Percentiles rank a stretch among this genome's conserved stretches.
These are phyloP conservation scores for Penicillium hordei DNA, from an alignment of 2,329 filamentous ascomycete genomes.

Conservation along the genomic window DNA sequence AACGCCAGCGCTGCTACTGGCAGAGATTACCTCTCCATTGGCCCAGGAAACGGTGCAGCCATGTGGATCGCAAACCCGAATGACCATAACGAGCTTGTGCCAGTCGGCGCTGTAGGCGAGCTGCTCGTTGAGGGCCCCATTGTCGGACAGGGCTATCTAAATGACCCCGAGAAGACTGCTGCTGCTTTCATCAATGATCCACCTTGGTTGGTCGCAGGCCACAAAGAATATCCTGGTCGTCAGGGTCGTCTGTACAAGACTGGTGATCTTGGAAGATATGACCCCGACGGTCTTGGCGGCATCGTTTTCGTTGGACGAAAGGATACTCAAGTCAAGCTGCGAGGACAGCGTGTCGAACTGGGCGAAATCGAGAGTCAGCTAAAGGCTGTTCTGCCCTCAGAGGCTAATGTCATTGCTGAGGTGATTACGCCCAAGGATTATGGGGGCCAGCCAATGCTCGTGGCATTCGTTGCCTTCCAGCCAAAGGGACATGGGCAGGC, in stretches of 20 bases:
- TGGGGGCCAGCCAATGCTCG: constrained; percentile 31
- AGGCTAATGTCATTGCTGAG: constrained; percentile 48
- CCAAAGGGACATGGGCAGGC: constrained; percentile 22
- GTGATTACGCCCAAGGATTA: constrained; percentile 43
- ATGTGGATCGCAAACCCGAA: constrained; percentile 45
- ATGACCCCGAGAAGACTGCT: constrained; percentile 39
- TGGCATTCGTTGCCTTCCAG: constrained; percentile 33
- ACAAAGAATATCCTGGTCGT: constrained; percentile 27
- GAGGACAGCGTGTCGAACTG: constrained; percentile 46
- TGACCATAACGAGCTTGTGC: constrained; percentile 38
- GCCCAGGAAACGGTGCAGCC: constrained; percentile 35
- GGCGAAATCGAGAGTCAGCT: constrained; percentile 44
- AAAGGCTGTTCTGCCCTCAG: constrained; percentile 28
- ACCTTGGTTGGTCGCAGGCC: constrained; percentile 35
- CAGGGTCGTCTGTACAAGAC: constrained; percentile 42
- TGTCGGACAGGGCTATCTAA: constrained; percentile 49
- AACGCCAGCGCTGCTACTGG: constrained; percentile 38
- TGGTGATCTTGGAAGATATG: constrained; percentile 41
- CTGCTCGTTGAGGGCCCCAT: constrained; percentile 50
- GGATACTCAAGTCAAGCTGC: constrained; percentile 44
- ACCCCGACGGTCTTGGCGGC: constrained; percentile 39
- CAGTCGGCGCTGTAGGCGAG: constrained; percentile 50
- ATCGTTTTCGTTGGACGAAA: constrained; percentile 42
- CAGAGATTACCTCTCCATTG: constrained; percentile 42
- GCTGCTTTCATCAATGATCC: constrained; percentile 41